These are phyloP conservation scores for Aspergillus quadricinctus DNA, from an alignment of 2,329 filamentous ascomycete species.

Conservation along the genomic window DNA sequence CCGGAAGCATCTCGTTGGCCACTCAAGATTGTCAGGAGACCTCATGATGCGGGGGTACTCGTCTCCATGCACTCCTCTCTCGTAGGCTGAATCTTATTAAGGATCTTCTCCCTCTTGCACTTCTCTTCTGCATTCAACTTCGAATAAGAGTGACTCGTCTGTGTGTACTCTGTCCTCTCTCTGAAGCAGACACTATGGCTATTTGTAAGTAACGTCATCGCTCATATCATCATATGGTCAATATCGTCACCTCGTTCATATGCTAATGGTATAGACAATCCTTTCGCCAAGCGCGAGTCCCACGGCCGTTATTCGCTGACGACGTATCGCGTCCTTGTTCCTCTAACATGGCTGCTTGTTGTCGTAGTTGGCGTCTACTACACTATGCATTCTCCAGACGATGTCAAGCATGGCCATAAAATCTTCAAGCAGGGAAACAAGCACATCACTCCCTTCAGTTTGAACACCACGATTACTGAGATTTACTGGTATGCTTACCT, in stretches of 20 bases:
- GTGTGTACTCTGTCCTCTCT: neutral
- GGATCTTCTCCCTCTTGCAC: neutral
- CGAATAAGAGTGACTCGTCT: neutral
- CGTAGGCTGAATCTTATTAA: neutral
- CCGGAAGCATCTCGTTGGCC: neutral
- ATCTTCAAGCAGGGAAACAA: constrained; percentile 72
- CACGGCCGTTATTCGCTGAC: constrained; percentile 59
- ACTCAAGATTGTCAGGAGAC: neutral
- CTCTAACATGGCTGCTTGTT: constrained; percentile 69
- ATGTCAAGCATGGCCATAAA: constrained; percentile 57
- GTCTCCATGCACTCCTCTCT: neutral
- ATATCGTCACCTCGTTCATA: neutral
- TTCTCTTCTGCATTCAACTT: neutral
- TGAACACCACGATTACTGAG: constrained; percentile 59
- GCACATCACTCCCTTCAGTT: constrained; percentile 67
- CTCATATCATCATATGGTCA: no score
- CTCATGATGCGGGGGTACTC: neutral
- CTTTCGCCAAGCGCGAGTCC: constrained; percentile 67
- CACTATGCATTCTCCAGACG: constrained; percentile 58
- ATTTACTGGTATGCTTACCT: constrained; percentile 68
- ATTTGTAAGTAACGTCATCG: constrained; percentile 8
- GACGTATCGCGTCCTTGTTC: constrained; percentile 71
- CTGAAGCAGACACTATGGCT: constrained; percentile 4
- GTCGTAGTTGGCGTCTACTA: constrained; percentile 72
- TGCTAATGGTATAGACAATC: constrained; percentile 50